These are phyloP conservation scores for Geosiphon pyriformis DNA, from an alignment of 192 early-diverging fungal genomes.

Conservation along the genomic window DNA sequence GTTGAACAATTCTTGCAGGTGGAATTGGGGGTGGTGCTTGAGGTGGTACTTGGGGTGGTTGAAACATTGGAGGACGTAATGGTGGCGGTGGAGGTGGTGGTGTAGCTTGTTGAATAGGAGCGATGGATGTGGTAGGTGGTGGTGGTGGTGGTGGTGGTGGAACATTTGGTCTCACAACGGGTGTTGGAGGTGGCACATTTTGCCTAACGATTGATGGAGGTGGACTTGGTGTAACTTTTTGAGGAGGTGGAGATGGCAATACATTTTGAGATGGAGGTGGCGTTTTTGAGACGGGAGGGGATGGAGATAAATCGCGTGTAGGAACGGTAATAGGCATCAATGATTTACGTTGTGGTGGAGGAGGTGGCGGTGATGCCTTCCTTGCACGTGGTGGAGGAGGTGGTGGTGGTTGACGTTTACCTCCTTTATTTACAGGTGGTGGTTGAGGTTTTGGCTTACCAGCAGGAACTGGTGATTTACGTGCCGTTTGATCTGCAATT, in stretches of 20 bases:
- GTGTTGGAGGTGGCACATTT: conserved; percentile 1
- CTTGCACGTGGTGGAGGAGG: conserved; percentile 34
- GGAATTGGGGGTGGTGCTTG: conserved; percentile 41
- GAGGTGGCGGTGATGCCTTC: conserved; percentile 30
- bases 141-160: conserved; percentile 25
- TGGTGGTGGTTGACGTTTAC: conserved; percentile 24
- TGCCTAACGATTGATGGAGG: conserved; percentile 21
- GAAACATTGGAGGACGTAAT: conserved; percentile 27
- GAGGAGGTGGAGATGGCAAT: conserved; percentile 4
- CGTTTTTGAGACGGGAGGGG: conserved; percentile 17
- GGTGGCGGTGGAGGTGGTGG: conserved; percentile 23
- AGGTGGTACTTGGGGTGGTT: conserved; percentile 13
- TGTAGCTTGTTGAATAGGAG: conserved; percentile 13
- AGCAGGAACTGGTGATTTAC: conserved; percentile 28
- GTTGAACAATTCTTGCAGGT: conserved; percentile 27
- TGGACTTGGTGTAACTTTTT: conserved; percentile 23
- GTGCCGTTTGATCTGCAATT: conserved; percentile 28
- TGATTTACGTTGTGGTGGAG: conserved; percentile 26
- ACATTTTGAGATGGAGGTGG: conserved; percentile 21
- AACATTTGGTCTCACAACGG: conserved; percentile 12
- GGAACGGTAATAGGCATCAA: conserved; percentile 29
- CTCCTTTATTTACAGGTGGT: conserved; percentile 23
- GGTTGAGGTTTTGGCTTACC: conserved; percentile 25
- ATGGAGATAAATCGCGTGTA: conserved; percentile 25
- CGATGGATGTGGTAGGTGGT: conserved; percentile 8